Percentiles rank a stretch among this genome's conserved stretches.
Evolutionary conservation across 345 rosid species (phyloP).

Genomic region (Citrus maxima): DNA sequence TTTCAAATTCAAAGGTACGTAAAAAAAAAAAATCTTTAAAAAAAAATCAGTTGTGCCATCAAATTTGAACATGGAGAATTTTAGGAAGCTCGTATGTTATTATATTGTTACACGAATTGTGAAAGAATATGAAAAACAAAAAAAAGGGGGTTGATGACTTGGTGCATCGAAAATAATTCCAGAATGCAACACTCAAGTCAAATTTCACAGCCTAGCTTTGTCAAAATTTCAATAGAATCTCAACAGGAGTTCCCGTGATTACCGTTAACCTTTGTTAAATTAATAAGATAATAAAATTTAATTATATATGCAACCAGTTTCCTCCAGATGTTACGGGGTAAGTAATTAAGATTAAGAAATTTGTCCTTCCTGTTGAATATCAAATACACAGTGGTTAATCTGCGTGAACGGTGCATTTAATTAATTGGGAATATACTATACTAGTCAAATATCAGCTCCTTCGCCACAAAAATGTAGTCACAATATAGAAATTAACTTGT

Average conservation of each 20-base stretch:
- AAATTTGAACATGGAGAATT: not conserved
- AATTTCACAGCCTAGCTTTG: conserved; percentile 13
- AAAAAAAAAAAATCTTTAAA: not conserved
- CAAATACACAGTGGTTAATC: not conserved
- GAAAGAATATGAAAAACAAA: not conserved
- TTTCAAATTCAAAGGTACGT: not conserved
- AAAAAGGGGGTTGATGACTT: conserved; percentile 1
- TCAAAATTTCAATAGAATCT: not conserved
- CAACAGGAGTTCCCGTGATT: conserved; percentile 28
- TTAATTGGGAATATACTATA: not conserved
- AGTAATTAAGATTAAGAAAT: not conserved
- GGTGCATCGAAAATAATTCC: not conserved
- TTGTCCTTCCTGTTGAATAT: not conserved
- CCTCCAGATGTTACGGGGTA: conserved; percentile 27
- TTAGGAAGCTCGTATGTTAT: not conserved
- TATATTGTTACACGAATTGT: not conserved
- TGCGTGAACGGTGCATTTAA: not conserved
- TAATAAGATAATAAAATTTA: not conserved
- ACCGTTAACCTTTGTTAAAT: conserved; percentile 5
- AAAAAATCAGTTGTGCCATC: not conserved
- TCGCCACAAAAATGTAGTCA: too few species aligned
- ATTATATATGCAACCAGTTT: not conserved
- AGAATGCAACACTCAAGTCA: not conserved
- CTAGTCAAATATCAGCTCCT: not conserved
- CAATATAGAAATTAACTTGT: too few species aligned